Evolutionary conservation across 352 stramenopile genomes (phyloP), one percentile per base, ranked within the genome.

Genomic region (Globisporangium mamillatum): DNA sequence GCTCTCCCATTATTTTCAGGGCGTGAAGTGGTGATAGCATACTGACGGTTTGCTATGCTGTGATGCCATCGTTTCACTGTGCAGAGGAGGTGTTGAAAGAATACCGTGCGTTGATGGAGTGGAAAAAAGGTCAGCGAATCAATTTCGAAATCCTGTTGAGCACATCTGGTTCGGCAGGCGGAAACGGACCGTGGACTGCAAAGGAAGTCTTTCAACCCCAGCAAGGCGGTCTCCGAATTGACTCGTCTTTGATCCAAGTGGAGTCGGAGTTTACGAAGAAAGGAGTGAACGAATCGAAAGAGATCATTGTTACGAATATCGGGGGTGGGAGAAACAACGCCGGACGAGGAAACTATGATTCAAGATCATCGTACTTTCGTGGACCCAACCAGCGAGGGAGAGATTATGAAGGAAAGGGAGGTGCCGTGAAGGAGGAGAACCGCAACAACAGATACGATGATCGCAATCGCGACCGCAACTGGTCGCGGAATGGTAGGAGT

Each of bases 201-300:
- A 84, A 82, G 53, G 71, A 84, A 20, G 74, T 73, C 12, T 94
- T 93, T 44, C 73, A 84, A 56, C 5, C 29, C 8, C 84, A 94
- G 57, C 70, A 84, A 44, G 83, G 82, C 18, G 86, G 86, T 20
- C 75, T 94, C 38, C 81, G 85, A 9, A 56, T 94, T 9, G 84
- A 93, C 44, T 76, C 84, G 3, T 83, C 78, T 1, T 64, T 65
- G 53, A 88, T 94, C 27, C 63, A 84, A 41, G 71, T 83, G 25
- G 80, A 90, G 44, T 67, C 73, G 6, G 84, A 92, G 63, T 92
- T 81, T 60, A 94, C 86, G 1, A 81, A 89, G 65, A 86, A 88
- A 67, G 83, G 75, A 1, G 70, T 80, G 32, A 89, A 92, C 44
- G 86, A 92, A 53, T 82, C 79, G 0, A 88, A 86, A 55, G 73